These are phyloP conservation scores for Linum trigynum DNA, from an alignment of 345 rosid genomes.

Conservation along the genomic window DNA sequence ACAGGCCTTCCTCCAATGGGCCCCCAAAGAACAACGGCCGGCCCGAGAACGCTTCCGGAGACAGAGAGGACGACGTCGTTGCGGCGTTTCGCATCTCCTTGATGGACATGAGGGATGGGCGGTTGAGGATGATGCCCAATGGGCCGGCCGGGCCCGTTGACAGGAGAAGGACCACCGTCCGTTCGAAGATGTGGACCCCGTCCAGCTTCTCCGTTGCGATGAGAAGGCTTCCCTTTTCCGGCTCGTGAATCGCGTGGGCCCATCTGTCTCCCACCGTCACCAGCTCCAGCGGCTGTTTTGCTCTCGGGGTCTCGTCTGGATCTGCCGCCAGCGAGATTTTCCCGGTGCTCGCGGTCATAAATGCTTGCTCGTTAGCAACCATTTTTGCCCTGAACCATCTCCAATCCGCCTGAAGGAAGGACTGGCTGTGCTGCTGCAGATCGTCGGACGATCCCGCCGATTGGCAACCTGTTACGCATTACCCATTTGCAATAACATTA, in stretches of 20 bases:
- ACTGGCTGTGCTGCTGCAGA: slow-evolving; percentile 31
- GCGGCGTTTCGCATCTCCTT: slow-evolving; percentile 17
- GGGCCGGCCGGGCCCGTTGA: slow-evolving; percentile 22
- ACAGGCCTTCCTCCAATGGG: slow-evolving; percentile 25
- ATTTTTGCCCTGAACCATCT: slow-evolving; percentile 67
- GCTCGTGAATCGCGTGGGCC: slow-evolving; percentile 25
- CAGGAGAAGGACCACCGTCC: slow-evolving; percentile 25
- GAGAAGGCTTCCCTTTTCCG: slow-evolving; percentile 24
- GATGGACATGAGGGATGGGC: slow-evolving; percentile 29
- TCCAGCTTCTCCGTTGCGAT: slow-evolving; percentile 27
- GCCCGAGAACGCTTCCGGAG: slow-evolving; percentile 11
- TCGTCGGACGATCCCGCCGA: slow-evolving; percentile 25
- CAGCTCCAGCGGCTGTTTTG: slow-evolving; percentile 9
- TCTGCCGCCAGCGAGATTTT: slow-evolving; percentile 5
- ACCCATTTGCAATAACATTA: not conserved
- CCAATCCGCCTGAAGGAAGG: slow-evolving; percentile 49
- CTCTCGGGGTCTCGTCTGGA: slow-evolving; percentile 7
- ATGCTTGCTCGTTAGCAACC: slow-evolving; percentile 44
- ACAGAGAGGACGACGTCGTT: slow-evolving; percentile 1
- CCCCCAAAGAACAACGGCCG: slow-evolving; percentile 25
- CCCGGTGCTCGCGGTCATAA: slow-evolving; percentile 33
- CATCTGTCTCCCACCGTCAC: slow-evolving; percentile 24
- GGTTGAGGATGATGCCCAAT: slow-evolving; percentile 21
- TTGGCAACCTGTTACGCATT: slow-evolving; percentile 37
- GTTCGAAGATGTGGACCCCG: slow-evolving; percentile 28